A percentile compares a stretch with the other conserved stretches of the same genome.
phyloP scores from a whole-genome alignment of 169 alveolate genomes.

The Plasmodium inui region DNA sequence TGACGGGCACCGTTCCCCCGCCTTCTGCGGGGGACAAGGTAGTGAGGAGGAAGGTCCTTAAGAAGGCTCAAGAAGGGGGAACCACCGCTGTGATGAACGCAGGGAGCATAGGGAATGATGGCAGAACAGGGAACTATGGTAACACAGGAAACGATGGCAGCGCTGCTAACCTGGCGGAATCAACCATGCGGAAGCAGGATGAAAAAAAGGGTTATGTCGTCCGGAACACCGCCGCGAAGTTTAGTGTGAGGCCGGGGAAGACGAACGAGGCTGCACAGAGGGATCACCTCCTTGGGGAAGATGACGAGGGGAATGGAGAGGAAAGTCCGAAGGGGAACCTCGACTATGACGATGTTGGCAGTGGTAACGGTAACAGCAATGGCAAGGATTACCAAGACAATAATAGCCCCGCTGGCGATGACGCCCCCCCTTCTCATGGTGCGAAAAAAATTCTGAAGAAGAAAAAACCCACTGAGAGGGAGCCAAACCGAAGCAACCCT shows the following conservation, averaged over 20 bases:
- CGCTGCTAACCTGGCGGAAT: background rate
- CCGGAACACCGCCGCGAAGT: background rate
- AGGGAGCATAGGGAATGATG: background rate
- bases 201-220: background rate
- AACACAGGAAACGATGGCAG: background rate
- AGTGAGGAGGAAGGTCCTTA: slow-evolving; percentile 12
- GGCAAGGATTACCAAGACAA: background rate
- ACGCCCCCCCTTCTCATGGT: background rate
- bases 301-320: background rate
- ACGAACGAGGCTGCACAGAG: background rate
- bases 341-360: background rate
- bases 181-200: background rate
- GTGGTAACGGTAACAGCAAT: background rate
- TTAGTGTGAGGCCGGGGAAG: background rate
- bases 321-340: background rate
- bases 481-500: background rate
- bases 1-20: background rate
- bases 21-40: slow-evolving; percentile 1
- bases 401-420: background rate
- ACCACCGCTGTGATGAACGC: background rate
- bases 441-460: background rate
- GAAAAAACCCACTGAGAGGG: background rate
- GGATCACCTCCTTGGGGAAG: background rate
- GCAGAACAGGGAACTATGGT: background rate
- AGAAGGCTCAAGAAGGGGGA: slow-evolving; percentile 12